phyloP scores from a whole-genome alignment of 2,329 filamentous ascomycete species.

The Beauveria medogensis region DNA sequence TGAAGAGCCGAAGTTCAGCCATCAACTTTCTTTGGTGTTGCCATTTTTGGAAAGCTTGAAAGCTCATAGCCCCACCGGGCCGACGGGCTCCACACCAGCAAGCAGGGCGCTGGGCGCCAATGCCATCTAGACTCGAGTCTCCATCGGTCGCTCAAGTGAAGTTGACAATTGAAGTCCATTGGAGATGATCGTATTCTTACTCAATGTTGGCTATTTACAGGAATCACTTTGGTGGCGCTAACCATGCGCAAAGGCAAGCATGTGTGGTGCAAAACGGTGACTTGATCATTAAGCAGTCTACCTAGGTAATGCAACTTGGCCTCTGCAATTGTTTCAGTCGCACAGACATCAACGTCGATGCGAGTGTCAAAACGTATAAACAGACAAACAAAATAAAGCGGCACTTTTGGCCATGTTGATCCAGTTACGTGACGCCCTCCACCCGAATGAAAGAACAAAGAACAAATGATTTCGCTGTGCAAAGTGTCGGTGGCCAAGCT shows the following conservation, averaged over 20 bases:
- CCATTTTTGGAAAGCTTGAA: constrained; percentile 2
- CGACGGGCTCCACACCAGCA: background rate
- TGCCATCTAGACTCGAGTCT: background rate
- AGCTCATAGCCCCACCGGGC: background rate
- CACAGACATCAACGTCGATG: no score
- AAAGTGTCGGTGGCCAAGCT: background rate
- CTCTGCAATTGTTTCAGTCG: background rate
- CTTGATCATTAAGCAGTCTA: constrained; percentile 7
- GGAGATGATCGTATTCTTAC: background rate
- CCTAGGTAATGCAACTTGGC: background rate
- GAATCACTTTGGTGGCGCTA: no score
- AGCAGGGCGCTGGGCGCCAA: background rate
- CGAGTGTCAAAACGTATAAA: background rate
- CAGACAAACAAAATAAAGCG: background rate
- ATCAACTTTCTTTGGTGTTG: background rate
- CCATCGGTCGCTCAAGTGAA: background rate
- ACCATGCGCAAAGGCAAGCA: no score
- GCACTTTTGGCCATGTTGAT: background rate
- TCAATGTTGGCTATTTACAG: no score
- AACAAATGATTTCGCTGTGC: constrained; percentile 7
- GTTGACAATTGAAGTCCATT: background rate
- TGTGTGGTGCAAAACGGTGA: background rate
- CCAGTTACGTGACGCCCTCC: background rate
- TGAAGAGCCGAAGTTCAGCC: background rate
- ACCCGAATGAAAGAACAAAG: background rate